Evolutionary conservation across 2,329 filamentous ascomycete genomes (phyloP), one percentile per base, ranked within the genome.

Genomic region (Hypoxylon sp.): DNA sequence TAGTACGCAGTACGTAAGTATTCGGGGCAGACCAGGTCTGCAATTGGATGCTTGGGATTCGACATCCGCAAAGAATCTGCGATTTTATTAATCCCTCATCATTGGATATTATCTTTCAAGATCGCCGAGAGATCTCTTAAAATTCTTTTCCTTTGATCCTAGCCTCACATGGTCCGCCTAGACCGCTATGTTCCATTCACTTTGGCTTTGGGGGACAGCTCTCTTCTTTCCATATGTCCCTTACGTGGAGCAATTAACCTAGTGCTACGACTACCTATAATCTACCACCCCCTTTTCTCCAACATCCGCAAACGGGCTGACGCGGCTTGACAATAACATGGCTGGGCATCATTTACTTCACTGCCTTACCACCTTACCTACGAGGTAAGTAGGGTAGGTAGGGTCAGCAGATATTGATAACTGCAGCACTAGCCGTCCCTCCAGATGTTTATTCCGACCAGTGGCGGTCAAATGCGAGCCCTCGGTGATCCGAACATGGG

Each of bases 1-100:
- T 64, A 55, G 62, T 71, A 71, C 69, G 30, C 22, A 66, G 69
- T 71, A 71, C 69, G 69, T 71, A 71, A 71, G 27, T 51, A 42
- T 61, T 67, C 63, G 49, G 22, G 57, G 56, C 10, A 30, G 50
- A 22, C 61, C 31, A 53, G 61, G 58, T 40, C 49, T 60, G 22
- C 30, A 31, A 66, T 69, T 66, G 58, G 62, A 59, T 44, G 35
- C 37, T 58, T 22, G 13, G 31, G 37, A 44, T 58, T 61, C 37
- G 31, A 40, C 61, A 61, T 42, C 20, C 25, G 10, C 35, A 59
- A 37, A 46, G 58, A 62, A 61, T 65, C 33, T 66, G 22, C 53
- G 48, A 31, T 54, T 57, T 66, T 49, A 66, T 69, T 66, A 56
- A 61, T 64, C 50, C 59, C 63, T 67, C 55, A 53, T 57, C 49